Base-by-base conservation (phyloP, 306 rosid species). In the Cercis canadensis region DNA sequence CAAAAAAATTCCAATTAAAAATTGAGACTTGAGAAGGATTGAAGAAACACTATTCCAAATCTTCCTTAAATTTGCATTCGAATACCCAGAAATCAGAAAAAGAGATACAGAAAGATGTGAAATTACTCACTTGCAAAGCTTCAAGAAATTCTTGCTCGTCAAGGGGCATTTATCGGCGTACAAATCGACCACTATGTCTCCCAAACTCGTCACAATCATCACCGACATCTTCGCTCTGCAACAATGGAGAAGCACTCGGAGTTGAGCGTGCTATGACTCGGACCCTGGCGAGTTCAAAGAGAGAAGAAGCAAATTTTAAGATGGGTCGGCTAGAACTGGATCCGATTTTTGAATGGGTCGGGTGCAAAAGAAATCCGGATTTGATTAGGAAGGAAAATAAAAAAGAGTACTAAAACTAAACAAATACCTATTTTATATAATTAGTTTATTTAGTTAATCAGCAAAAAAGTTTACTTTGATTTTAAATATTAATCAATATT, bases 141-240 rank as follows among this genome's bases (percentile, higher is more conserved):
- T 94, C 76, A 94, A 52, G 92, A 94, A 94, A 70, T 91, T 94
- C 65, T 94, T 94, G 80, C 84, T 66, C 67, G 98, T 91, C 73
- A 90, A 62, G 62, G 98, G 96, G 78, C 98, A 94, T 62, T 79
- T 84, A 17, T 83, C 88, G 2, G 92, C 53, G 81, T 74, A 78
- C 79, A 94, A 81, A 81, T 94, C 98, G 40, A 94, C 66, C 7
- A 94, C 97, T 37, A 90, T 41, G 73, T 94, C 97, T 2, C 98
- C 96, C 51, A 89, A 81, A 81, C 96, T 94, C 9, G 98, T 94
- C 54, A 90, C 98, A 6, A 89, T 83, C 37, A 94, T 66, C 62
- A 94, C 98, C 4, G 97, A 94, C 97, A 94, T 94, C 19, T 46
- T 51, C 37, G 29, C 31, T 31, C 5, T 21, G 49, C 52, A 9